Conservation (phyloP, 805 yeast species). For the Metschnikowia amazonensis region DNA sequence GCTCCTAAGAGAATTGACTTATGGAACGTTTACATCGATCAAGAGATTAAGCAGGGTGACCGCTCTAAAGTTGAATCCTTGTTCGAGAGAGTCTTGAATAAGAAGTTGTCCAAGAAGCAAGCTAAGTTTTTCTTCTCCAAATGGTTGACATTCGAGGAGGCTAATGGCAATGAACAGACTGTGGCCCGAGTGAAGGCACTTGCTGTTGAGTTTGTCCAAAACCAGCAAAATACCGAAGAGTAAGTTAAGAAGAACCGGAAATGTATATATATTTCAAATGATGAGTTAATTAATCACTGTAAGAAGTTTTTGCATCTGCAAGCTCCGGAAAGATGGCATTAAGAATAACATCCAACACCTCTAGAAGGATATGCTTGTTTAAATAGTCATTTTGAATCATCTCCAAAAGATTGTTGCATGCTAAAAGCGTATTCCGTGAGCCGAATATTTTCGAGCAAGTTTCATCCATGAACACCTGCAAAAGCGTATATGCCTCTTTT, state of each 20-base stretch:
- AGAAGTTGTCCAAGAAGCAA: conserved; percentile 76
- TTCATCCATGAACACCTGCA: conserved; percentile 59
- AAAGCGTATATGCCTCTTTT: conserved; percentile 54
- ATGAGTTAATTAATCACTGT: not conserved
- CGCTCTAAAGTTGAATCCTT: conserved; percentile 68
- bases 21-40: conserved; percentile 95
- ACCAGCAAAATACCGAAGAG: conserved; percentile 17
- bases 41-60: conserved; percentile 67
- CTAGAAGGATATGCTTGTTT: conserved; percentile 59
- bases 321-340: conserved; percentile 39
- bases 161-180: conserved; percentile 60
- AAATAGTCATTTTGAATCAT: conserved; percentile 72
- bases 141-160: conserved; percentile 82
- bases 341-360: conserved; percentile 55
- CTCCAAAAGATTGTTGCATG: conserved; percentile 55
- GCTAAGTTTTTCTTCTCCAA: conserved; percentile 93
- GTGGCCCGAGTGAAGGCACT: conserved; percentile 84
- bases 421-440: conserved; percentile 54
- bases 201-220: conserved; percentile 72
- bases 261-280: not conserved
- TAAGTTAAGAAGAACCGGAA: not conserved
- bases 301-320: not conserved
- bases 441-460: conserved; percentile 75
- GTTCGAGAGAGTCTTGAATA: conserved; percentile 72
- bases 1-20: conserved; percentile 89